Base-by-base conservation (phyloP, 1,284 basidiomycete species). In the Ceratobasidium sp. region DNA sequence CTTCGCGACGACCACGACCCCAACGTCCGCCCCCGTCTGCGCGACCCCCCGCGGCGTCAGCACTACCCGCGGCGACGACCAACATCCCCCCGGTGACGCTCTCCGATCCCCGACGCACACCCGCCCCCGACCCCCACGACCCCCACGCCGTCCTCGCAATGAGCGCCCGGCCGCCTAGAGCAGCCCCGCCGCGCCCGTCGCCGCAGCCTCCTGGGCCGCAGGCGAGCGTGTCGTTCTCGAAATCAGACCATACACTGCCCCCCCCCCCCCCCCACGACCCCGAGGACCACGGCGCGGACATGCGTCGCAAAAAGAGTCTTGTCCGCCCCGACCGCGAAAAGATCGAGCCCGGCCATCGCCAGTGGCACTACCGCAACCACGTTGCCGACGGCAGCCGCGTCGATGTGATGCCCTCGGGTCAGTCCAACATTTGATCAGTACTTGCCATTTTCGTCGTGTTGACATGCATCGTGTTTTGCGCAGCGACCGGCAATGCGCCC, bases 311-410 rank as follows among this genome's bases (percentile, higher is more conserved):
- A 88, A 97, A 97, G 89, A 95, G 93, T 82, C 89, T 99, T 64
- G 95, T 99, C 74, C 88, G 90, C 76, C 97, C 98, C 8, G 97
- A 99, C 84, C 88, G 97, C 78, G 97, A 98, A 87, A 95, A 97
- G 87, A 95, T 99, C 81, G 97, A 98, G 82, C 96, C 97, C 9
- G 91, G 91, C 65, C 96, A 99, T 86, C 90, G 96, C 57, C 92
- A 97, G 80, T 99, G 94, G 91, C 94, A 99, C 85, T 99, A 99
- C 85, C 91, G 96, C 71, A 92, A 89, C 79, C 96, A 95, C 84
- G 95, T 95, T 17, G 92, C 93, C 79, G 88, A 89, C 17, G 83
- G 84, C 43, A 86, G 86, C 49, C 83, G 87, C 68, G 86, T 94
- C 4, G 92, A 90, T 76, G 89, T 96, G 22, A 86, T 91, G 82